Percentiles rank a stretch among this genome's conserved stretches.
Evolutionary conservation across 2,329 filamentous ascomycete species (phyloP).

Genomic region (Alternaria sp.): DNA sequence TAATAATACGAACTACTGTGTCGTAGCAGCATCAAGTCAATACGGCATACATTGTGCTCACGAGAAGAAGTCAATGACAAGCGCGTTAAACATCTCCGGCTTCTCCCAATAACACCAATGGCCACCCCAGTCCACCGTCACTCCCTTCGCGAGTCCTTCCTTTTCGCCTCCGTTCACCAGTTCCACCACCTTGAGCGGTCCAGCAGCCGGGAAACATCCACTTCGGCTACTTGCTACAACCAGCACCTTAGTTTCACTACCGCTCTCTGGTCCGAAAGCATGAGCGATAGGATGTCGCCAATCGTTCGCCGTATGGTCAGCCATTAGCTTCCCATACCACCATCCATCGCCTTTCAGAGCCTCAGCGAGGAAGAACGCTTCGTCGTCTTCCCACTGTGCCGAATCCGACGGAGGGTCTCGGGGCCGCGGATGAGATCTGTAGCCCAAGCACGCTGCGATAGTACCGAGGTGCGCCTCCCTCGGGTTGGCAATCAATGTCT

Average conservation of each 20-base stretch:
- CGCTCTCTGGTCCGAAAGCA: slow-evolving; percentile 22
- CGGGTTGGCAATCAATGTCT: slow-evolving; percentile 15
- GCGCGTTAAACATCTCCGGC: slow-evolving; percentile 29
- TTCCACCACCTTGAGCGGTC: slow-evolving; percentile 29
- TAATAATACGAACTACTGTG: neutral
- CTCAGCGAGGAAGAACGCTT: slow-evolving; percentile 30
- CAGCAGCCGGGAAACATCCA: slow-evolving; percentile 37
- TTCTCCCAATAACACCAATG: slow-evolving; percentile 44
- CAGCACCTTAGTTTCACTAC: slow-evolving; percentile 22
- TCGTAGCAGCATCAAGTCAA: neutral
- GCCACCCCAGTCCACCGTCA: slow-evolving; percentile 33
- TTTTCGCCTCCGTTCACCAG: slow-evolving; percentile 22
- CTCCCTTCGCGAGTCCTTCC: slow-evolving; percentile 20
- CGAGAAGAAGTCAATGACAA: slow-evolving; percentile 22
- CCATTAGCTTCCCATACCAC: slow-evolving; percentile 41
- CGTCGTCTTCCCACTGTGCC: slow-evolving; percentile 27
- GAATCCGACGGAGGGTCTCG: slow-evolving; percentile 15
- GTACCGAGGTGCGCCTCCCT: slow-evolving; percentile 26
- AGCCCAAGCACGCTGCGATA: slow-evolving; percentile 32
- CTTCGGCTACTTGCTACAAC: slow-evolving; percentile 36
- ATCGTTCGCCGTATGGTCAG: slow-evolving; percentile 37
- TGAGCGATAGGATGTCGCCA: slow-evolving; percentile 31
- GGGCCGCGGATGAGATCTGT: slow-evolving; percentile 26
- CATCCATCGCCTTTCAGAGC: slow-evolving; percentile 31
- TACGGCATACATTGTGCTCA: neutral